Evolutionary conservation across 2,329 filamentous ascomycete genomes (phyloP), one percentile per base, ranked within the genome.

Genomic region (Trichoderma koningii): DNA sequence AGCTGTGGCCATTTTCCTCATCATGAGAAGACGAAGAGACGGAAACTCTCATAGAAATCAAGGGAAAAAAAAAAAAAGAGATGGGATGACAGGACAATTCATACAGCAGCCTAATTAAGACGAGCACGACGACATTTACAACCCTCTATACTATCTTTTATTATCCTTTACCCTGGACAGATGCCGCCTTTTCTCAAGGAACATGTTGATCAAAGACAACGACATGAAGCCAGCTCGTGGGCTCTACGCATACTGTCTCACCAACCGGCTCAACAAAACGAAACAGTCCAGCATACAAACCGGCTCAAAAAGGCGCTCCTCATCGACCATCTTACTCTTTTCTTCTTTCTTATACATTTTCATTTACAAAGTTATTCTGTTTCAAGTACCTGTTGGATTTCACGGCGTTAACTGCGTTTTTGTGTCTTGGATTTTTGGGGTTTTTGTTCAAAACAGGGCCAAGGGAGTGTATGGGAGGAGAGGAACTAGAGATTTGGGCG

Each of bases 101-200:
- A 42, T 17, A 21, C 52, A 63, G 19, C 38, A 53, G 59, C 59
- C 59, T 63, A 63, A 55, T 63, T 26, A 55, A 63, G 48, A 63
- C 59, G 59, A 55, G 50, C 59, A 63, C 59, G 9, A 63, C 23
- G 59, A 47, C 28, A 50, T 19, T 45, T 44, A 21, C 38, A 42
- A 23, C 45, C 30, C 28, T 26, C 12, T 38, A 38, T 38, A 38
- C 34, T 38, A 3, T 38, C 34, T n/a, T 57, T 19, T n/a, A 23
- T 42, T 28, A 19, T 10, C 12, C 7, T 47, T 57, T 14, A 34
- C n/a, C 26, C 30, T 34, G 44, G 17, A 51, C 21, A 52, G 30
- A 62, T 62, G 10, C 41, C 41, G 38, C 26, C 47, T 7, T 41
- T 7, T 41, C 19, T 42, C 44, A 7, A 28, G 12, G 7, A 47